Percentiles rank a stretch among this genome's conserved stretches.
phyloP scores from a whole-genome alignment of 352 stramenopile genomes.

The Phytopythium ostracodes region DNA sequence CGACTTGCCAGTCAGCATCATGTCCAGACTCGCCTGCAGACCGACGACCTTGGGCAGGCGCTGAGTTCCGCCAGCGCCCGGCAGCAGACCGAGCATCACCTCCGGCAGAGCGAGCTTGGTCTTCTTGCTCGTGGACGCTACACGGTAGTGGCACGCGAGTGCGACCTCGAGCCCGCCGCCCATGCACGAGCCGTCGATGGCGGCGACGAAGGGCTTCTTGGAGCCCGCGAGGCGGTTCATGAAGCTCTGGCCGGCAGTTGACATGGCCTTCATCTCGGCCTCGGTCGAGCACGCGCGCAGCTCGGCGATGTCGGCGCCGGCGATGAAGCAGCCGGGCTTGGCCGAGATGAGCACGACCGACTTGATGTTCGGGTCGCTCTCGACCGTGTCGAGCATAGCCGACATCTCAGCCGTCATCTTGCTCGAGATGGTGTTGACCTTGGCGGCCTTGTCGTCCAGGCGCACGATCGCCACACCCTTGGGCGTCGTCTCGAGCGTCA shows the following conservation, averaged over 20 bases:
- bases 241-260: constrained; percentile 90
- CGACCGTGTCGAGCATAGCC: constrained; percentile 85
- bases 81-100: constrained; percentile 97
- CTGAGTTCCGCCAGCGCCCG: constrained; percentile 97
- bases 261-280: constrained; percentile 91
- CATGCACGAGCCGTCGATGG: constrained; percentile 96
- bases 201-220: constrained; percentile 94
- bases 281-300: constrained; percentile 86
- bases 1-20: constrained; percentile 98
- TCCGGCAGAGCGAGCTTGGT: constrained; percentile 96
- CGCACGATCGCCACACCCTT: constrained; percentile 91
- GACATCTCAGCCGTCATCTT: constrained; percentile 88
- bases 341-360: constrained; percentile 96
- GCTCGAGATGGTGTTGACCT: constrained; percentile 93
- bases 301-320: constrained; percentile 97
- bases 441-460: constrained; percentile 89
- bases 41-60: constrained; percentile 94
- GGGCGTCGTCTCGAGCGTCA: constrained; percentile 84
- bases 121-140: constrained; percentile 94
- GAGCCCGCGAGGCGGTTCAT: constrained; percentile 91
- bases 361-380: constrained; percentile 91
- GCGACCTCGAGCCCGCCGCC: constrained; percentile 97
- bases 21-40: constrained; percentile 91
- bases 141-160: constrained; percentile 97
- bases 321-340: constrained; percentile 98